Evolutionary conservation across 2,329 filamentous ascomycete species (phyloP).

Genomic region (Hypoxylon sp.): DNA sequence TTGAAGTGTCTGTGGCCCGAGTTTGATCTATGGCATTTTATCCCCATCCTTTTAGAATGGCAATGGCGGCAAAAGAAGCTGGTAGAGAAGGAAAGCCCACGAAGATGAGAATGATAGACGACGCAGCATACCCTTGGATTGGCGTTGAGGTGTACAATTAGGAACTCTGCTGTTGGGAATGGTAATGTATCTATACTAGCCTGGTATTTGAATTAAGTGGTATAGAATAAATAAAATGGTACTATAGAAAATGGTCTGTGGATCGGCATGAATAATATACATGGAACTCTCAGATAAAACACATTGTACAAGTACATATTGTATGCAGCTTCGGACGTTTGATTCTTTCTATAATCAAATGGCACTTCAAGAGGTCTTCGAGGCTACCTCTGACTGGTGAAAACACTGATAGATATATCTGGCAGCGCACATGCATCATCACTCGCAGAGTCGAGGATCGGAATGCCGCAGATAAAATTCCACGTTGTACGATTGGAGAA

Average conservation of each 20-base stretch:
- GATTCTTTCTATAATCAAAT: not conserved
- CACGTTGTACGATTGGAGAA: conserved; percentile 6
- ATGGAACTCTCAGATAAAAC: not conserved
- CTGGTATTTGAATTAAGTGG: conserved; percentile 8
- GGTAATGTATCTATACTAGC: not conserved
- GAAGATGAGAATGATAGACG: conserved; percentile 44
- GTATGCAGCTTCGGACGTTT: not conserved
- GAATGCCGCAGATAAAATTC: conserved; percentile 1
- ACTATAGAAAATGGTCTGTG: not conserved
- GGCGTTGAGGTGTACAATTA: conserved; percentile 37
- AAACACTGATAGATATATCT: not conserved
- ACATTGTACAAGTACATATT: not conserved
- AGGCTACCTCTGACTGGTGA: not conserved
- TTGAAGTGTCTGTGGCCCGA: conserved; percentile 94
- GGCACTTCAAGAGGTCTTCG: not conserved
- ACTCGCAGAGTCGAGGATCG: conserved; percentile 19
- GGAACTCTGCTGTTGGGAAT: conserved; percentile 15
- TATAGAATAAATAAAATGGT: conserved; percentile 12
- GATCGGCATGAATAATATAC: not conserved
- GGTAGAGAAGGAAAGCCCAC: conserved; percentile 66
- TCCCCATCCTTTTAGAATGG: conserved; percentile 95
- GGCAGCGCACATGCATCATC: conserved; percentile 14
- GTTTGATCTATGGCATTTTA: conserved; percentile 92
- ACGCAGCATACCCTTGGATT: conserved; percentile 30
- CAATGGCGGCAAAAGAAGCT: conserved; percentile 76